Evolutionary conservation across 1,284 basidiomycete genomes (phyloP), one percentile per base, ranked within the genome.

Genomic region (Fomitopsis pinicola): DNA sequence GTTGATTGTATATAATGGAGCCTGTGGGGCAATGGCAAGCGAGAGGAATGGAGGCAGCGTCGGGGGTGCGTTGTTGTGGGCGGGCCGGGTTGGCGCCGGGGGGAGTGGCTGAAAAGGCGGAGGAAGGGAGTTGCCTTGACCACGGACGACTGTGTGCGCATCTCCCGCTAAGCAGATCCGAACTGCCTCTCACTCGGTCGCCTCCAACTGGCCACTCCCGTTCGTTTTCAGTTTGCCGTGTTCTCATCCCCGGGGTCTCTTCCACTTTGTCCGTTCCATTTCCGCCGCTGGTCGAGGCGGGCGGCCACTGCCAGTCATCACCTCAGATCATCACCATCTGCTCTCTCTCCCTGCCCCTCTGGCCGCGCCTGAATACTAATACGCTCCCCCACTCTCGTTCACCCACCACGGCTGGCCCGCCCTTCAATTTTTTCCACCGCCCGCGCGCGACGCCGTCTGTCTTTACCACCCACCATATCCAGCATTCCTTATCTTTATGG

Each of bases 81-180:
- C 42, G 30, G 56, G 56, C 42, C 28, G 55, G 54, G 54, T 8
- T 45, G 58, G 45, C 42, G 42, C 55, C 53, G 50, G 26, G 44
- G 35, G 60, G 60, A n/a, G 58, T 44, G 42, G 42, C n/a, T 48
- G 59, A 42, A 52, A 40, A 58, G 36, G 38, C 17, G 40, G 55
- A 9, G 42, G n/a, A 14, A 19, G 35, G n/a, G 59, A 62, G 86
- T 88, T 87, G 82, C 82, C 86, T 86, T 88, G 86, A 85, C 85
- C 84, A 86, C 85, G 75, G 75, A 76, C 73, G 64, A 64, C 66
- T 61, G 63, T 61, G 57, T 64, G 60, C 52, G 52, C 67, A 69
- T 66, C 64, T 66, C 62, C 59, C 64, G 54, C 69, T 69, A 59
- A 67, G 67, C 69, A 64, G 62, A 68, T 69, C 70, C 66, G 66